Evolutionary conservation across 2,329 filamentous ascomycete genomes (phyloP).

Genomic region (Epichloe sp.): DNA sequence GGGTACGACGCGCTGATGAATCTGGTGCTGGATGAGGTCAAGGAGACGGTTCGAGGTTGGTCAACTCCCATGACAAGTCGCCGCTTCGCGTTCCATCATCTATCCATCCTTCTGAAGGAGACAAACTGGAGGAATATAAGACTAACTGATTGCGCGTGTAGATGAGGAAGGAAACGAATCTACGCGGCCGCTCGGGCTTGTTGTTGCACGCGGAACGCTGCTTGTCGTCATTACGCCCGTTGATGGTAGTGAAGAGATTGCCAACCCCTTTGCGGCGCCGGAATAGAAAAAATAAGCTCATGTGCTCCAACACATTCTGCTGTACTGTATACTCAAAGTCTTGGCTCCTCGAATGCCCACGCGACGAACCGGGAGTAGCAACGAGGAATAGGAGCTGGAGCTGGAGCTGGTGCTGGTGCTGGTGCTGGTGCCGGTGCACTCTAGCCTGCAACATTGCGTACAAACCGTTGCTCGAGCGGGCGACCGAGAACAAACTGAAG

Average conservation of each 20-base stretch:
- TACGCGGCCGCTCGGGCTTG: slow-evolving; percentile 66
- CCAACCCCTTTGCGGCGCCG: slow-evolving; percentile 75
- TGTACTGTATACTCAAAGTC: not conserved
- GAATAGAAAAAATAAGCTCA: not conserved
- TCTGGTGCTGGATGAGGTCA: slow-evolving; percentile 84
- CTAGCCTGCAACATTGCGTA: not conserved
- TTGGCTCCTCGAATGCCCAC: not conserved
- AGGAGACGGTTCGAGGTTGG: slow-evolving; percentile 77
- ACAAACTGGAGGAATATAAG: too few relatives aligned
- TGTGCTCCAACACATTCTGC: not conserved
- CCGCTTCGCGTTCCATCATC: not conserved
- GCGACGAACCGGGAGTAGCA: too few relatives aligned
- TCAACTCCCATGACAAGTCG: not conserved
- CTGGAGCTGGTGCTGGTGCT: too few relatives aligned
- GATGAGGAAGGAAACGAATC: slow-evolving; percentile 89
- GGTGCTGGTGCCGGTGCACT: too few relatives aligned
- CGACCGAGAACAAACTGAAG: too few relatives aligned
- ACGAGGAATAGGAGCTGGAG: too few relatives aligned
- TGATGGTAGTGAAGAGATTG: slow-evolving; percentile 90
- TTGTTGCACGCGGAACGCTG: slow-evolving; percentile 83
- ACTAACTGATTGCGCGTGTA: slow-evolving; percentile 22
- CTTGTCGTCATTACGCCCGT: slow-evolving; percentile 86
- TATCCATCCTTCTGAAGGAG: too few relatives aligned
- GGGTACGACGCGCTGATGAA: slow-evolving; percentile 98
- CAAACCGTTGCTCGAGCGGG: not conserved